Base-by-base conservation (phyloP, 257 asterid genomes). In the Eucommia ulmoides region DNA sequence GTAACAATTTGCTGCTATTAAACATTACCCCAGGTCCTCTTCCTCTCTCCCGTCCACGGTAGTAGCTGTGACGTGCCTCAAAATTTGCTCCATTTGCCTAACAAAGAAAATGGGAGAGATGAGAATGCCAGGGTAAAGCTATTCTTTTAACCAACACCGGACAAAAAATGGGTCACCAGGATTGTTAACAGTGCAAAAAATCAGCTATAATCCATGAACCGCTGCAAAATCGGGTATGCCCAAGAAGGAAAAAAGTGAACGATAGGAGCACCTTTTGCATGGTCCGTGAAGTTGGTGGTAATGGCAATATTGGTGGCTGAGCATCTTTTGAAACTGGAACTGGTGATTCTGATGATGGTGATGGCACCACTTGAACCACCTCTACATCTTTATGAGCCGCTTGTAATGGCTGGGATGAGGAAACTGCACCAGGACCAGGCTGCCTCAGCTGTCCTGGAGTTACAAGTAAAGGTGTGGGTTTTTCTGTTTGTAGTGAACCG, bases 371-470 rank as follows among this genome's bases (percentile, higher is more conserved):
- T 71, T 79, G 77, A 61, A 80, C 93, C 53, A 83, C 93, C 66
- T 91, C 95, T 49, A 86, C 96, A 55, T 91, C 99, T 56, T 81
- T 83, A 54, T 91, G 96, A 17, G 71, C 46, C 42, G 84, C 70
- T 64, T 71, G 87, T 24, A 66, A 60, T 24, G 70, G 55, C 54
- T 80, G 88, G 57, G 63, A 52, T 20, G 76, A 57, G 23, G 83
- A 59, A 61, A 64, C 73, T 19, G 74, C 54, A 61, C 79, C 21
- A 61, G 82, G 72, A 19, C 75, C 92, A 51, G 79, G 67, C 38
- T 78, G 92, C 66, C 85, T 57, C 47, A 82, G 82, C 67, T 89
- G 96, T 26, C 93, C 93, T 16, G 98, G 98, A 23, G 96, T 89
- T 58, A 85, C 50, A 11, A 91, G 80, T 8, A 75, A 66, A 55